phyloP scores from a whole-genome alignment of 2,329 filamentous ascomycete genomes.

The Phialocephala subalpina region DNA sequence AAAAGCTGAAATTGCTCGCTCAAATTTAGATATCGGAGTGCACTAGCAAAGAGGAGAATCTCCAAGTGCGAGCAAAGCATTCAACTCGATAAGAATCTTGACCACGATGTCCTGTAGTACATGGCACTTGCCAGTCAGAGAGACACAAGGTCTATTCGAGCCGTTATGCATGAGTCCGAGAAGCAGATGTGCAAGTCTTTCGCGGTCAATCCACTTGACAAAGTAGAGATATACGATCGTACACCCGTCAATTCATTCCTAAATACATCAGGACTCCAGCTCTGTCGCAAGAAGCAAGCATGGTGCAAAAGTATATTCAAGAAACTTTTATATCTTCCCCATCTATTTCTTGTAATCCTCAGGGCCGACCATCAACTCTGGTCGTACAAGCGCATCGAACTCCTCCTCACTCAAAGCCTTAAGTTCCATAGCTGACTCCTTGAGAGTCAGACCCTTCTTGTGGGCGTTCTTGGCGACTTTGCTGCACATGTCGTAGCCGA shows the following conservation, averaged over 20 bases:
- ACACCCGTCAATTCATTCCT: not conserved
- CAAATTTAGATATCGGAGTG: too few species aligned
- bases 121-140: not conserved
- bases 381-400: conserved; percentile 88
- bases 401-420: conserved; percentile 87
- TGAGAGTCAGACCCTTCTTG: conserved; percentile 95
- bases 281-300: not conserved
- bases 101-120: not conserved
- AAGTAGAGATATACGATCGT: too few species aligned
- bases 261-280: not conserved
- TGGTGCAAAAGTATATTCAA: not conserved
- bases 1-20: too few species aligned
- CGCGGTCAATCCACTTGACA: too few species aligned
- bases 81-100: too few species aligned
- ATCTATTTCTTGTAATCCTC: conserved; percentile 64
- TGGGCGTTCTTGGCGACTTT: conserved; percentile 99
- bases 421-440: conserved; percentile 93
- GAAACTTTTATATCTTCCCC: not conserved
- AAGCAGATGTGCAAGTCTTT: too few species aligned
- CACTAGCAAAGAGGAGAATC: too few species aligned
- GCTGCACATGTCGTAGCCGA: conserved; percentile 96
- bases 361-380: conserved; percentile 94
- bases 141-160: not conserved
- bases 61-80: too few species aligned
- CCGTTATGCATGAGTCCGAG: too few species aligned